phyloP scores from a whole-genome alignment of 805 yeast species.

The Candida dajiaensis region DNA sequence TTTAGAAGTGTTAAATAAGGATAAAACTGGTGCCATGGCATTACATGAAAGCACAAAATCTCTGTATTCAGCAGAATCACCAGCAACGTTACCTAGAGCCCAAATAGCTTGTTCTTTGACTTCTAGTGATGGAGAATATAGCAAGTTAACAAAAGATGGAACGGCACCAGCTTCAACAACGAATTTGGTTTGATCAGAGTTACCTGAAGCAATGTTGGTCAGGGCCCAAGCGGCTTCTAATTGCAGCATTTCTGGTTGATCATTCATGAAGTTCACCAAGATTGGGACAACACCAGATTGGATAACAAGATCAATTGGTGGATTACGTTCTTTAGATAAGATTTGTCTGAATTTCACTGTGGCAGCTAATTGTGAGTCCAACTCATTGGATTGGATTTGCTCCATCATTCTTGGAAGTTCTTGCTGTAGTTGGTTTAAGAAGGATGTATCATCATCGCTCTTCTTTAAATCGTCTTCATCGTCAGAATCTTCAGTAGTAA shows the following conservation, averaged over 20 bases:
- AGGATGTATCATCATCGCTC: conserved; percentile 32
- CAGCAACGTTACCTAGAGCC: conserved; percentile 99
- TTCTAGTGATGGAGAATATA: conserved; percentile 76
- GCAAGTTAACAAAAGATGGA: conserved; percentile 78
- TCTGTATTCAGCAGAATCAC: conserved; percentile 87
- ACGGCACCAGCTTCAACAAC: conserved; percentile 95
- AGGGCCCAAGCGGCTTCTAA: conserved; percentile 99
- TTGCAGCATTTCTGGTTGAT: conserved; percentile 82
- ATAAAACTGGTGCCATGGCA: conserved; percentile 85
- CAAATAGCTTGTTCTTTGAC: conserved; percentile 98
- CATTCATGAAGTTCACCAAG: conserved; percentile 77
- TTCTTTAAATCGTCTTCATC: conserved; percentile 36
- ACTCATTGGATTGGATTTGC: conserved; percentile 66
- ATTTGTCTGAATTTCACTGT: conserved; percentile 92
- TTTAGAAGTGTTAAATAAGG: conserved; percentile 72
- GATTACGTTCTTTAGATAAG: conserved; percentile 88
- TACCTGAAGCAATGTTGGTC: conserved; percentile 95
- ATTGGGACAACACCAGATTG: conserved; percentile 91
- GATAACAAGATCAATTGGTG: conserved; percentile 92
- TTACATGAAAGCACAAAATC: conserved; percentile 80
- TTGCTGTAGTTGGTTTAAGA: conserved; percentile 44
- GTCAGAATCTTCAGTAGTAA: conserved; percentile 46
- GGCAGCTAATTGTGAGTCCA: conserved; percentile 79
- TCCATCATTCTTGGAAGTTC: conserved; percentile 85
- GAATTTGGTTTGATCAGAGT: conserved; percentile 79